Evolutionary conservation across 1,139 yeast species (phyloP), one percentile per base, ranked within the genome.

Genomic region (Saccharomyces pastorianus): DNA sequence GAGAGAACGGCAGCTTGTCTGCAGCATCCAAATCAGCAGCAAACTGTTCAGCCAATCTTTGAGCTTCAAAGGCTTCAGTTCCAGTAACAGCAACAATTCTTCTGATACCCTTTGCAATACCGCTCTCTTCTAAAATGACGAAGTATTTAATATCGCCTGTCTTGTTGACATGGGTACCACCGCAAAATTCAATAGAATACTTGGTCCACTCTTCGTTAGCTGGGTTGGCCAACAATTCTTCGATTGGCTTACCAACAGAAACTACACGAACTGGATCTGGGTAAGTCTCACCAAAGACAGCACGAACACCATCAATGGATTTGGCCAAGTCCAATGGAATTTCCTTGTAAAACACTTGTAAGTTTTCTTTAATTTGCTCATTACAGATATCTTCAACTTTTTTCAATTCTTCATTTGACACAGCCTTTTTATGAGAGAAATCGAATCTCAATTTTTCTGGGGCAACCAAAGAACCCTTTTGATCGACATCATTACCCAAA

Each of bases 261-360:
- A 93, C 97, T 63, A 93, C 99, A 71, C 99, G 84, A 38, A 93
- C 99, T 49, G 99, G 99, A 68, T 93, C 98, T 46, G 99, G 99
- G 69, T 93, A 93, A 4, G 96, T 89, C 77, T 93, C 99, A 64
- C 99, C 99, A 67, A 93, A 95, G 47, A 93, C 99, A 53, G 99
- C 99, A 74, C 99, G 88, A 54, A 95, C 83, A 28, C 98, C 96
- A 61, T 73, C 74, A 63, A 93, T 91, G 53, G 80, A 74, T 65
- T 80, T 82, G 44, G 98, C 99, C 57, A 74, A 69, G 20, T 76
- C 79, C 60, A 95, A 79, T 14, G 85, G 75, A 58, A 93, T 96
- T 51, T 91, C 96, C 73, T 88, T 81, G 58, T 95, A 80, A 70
- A 79, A 91, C 26, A 93, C 98, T 49, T 75, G 73, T 61, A 81